These are phyloP conservation scores for Hansfordia pulvinata DNA, from an alignment of 2,329 filamentous ascomycete species.

Conservation along the genomic window DNA sequence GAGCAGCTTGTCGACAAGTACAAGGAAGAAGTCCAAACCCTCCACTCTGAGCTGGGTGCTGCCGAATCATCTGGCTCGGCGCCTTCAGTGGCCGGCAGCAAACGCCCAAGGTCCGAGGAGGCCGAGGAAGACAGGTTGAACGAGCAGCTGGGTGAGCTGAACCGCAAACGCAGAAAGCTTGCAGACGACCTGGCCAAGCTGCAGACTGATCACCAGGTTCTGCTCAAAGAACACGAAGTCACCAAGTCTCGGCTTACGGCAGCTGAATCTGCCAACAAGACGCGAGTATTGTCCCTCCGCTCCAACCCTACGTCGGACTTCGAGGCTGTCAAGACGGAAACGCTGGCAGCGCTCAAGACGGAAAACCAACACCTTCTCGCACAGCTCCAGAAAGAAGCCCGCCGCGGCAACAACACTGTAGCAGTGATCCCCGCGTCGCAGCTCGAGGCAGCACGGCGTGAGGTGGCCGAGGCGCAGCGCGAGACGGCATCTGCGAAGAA, in stretches of 20 bases:
- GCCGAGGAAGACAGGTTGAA: conserved; percentile 39
- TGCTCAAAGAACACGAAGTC: conserved; percentile 57
- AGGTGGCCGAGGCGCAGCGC: conserved; percentile 57
- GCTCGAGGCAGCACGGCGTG: conserved; percentile 60
- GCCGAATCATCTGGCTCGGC: conserved; percentile 31
- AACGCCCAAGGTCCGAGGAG: conserved; percentile 48
- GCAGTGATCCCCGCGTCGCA: conserved; percentile 64
- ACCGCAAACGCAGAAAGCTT: conserved; percentile 69
- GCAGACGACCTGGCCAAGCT: conserved; percentile 28
- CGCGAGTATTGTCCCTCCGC: conserved; percentile 71
- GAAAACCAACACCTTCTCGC: conserved; percentile 77
- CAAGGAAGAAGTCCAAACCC: conserved; percentile 61
- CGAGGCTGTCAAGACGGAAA: conserved; percentile 73
- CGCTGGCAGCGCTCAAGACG: conserved; percentile 60
- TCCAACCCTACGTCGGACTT: conserved; percentile 84
- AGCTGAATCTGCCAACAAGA: conserved; percentile 54
- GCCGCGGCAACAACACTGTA: conserved; percentile 22
- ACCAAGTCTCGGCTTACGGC: conserved; percentile 61
- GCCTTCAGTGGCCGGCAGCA: conserved; percentile 28
- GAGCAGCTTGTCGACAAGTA: conserved; percentile 82
- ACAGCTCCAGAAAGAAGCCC: conserved; percentile 44
- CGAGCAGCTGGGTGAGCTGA: conserved; percentile 67
- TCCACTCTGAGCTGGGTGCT: conserved; percentile 62
- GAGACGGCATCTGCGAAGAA: conserved; percentile 67
- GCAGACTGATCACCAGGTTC: conserved; percentile 59